Conservation (phyloP, 208 protist species). For the Blastocrithidia nonstop region DNA sequence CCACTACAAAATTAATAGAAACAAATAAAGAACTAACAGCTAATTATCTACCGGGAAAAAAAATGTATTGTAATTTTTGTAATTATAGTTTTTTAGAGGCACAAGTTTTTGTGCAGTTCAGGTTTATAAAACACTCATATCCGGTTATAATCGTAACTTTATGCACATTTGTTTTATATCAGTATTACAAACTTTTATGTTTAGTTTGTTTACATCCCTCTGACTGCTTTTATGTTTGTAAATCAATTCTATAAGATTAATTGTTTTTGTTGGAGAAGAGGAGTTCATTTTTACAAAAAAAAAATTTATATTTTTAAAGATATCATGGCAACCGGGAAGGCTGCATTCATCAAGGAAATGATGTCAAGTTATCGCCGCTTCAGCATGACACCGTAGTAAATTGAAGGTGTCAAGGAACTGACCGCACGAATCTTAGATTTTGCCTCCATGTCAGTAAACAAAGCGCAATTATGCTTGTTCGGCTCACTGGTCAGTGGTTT, state of each 20-base stretch:
- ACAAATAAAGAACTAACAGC: too few species aligned
- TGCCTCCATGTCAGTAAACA: constrained; percentile 64
- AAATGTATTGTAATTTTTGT: too few species aligned
- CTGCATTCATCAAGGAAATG: constrained; percentile 50
- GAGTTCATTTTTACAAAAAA: neutral
- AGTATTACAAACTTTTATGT: constrained; percentile 6
- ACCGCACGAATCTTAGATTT: constrained; percentile 45
- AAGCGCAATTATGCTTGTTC: constrained; percentile 64
- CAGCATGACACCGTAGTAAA: constrained; percentile 12
- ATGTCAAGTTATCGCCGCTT: constrained; percentile 51
- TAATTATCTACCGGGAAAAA: too few species aligned
- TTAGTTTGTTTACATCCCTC: constrained; percentile 3
- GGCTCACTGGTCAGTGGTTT: constrained; percentile 78
- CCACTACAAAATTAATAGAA: too few species aligned
- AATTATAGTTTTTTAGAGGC: too few species aligned
- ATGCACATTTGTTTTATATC: too few species aligned
- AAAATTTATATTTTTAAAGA: neutral
- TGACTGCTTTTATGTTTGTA: neutral
- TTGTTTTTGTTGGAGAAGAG: neutral
- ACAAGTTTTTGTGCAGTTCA: too few species aligned
- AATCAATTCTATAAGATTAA: neutral
- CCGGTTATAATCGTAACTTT: too few species aligned
- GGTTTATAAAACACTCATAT: too few species aligned
- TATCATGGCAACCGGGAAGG: constrained; percentile 8
- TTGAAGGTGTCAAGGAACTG: constrained; percentile 33